phyloP scores from a whole-genome alignment of 768 basidiomycete species.

The Termitomyces sp. region DNA sequence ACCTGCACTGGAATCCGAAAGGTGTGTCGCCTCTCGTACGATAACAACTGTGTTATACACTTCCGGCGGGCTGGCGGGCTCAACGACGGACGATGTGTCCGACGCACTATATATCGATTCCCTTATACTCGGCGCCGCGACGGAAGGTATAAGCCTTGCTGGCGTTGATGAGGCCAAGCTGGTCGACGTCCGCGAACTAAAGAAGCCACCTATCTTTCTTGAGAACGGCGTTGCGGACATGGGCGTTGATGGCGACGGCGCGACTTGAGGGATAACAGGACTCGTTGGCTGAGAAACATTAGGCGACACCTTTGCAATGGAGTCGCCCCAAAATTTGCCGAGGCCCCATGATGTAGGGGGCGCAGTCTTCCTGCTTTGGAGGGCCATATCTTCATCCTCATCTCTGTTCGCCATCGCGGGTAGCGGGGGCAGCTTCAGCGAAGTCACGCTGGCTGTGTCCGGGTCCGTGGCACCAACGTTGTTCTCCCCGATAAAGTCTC shows the following conservation, averaged over 20 bases:
- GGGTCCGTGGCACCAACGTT: slow-evolving; percentile 41
- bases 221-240: slow-evolving; percentile 40
- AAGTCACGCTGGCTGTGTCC: slow-evolving; percentile 12
- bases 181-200: slow-evolving; percentile 39
- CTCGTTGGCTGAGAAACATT: slow-evolving; percentile 20
- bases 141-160: slow-evolving; percentile 25
- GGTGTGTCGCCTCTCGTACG: slow-evolving; percentile 24
- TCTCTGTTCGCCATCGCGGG: slow-evolving; percentile 33
- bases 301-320: slow-evolving; percentile 20
- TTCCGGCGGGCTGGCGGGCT: slow-evolving; percentile 51
- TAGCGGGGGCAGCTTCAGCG: slow-evolving; percentile 35
- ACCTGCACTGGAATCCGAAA: slow-evolving; percentile 17
- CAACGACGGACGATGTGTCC: slow-evolving; percentile 52
- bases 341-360: slow-evolving; percentile 49
- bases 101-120: slow-evolving; percentile 48
- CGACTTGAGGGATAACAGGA: slow-evolving; percentile 20
- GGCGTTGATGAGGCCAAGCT: slow-evolving; percentile 17
- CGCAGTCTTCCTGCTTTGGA: slow-evolving; percentile 23
- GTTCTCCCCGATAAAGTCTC: slow-evolving; percentile 77
- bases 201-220: slow-evolving; percentile 68
- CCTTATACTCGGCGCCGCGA: slow-evolving; percentile 16
- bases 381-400: slow-evolving; percentile 30
- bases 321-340: slow-evolving; percentile 57
- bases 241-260: slow-evolving; percentile 23
- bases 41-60: slow-evolving; percentile 25